Percentiles rank a stretch among this genome's conserved stretches.
Conservation (phyloP, 1,284 basidiomycete genomes). For the Heterobasidion annosum region DNA sequence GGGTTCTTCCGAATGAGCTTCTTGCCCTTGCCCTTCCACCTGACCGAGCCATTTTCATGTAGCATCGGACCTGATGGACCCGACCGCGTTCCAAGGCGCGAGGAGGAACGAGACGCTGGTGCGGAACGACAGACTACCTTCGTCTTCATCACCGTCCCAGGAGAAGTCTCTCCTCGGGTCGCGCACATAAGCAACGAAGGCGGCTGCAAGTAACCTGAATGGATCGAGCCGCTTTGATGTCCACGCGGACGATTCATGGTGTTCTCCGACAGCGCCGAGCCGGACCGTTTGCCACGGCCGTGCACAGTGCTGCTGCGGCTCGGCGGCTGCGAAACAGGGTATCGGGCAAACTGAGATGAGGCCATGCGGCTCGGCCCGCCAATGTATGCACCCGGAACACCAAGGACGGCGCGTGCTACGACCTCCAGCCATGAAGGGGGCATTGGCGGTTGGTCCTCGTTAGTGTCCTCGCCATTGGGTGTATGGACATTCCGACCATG, state of each 20-base stretch:
- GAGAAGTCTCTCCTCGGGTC: constrained; percentile 2
- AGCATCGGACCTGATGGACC: constrained; percentile 5
- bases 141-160: constrained; percentile 38
- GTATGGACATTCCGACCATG: not conserved
- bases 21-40: constrained; percentile 2
- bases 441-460: constrained; percentile 28
- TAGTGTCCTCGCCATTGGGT: constrained; percentile 2
- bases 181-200: not conserved
- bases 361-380: constrained; percentile 22
- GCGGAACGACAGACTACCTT: constrained; percentile 57
- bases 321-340: not conserved
- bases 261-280: not conserved
- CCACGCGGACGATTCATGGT: not conserved
- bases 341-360: not conserved
- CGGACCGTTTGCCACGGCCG: not conserved
- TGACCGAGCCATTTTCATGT: constrained; percentile 2
- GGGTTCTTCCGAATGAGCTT: not conserved
- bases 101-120: constrained; percentile 33
- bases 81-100: constrained; percentile 16
- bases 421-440: constrained; percentile 56
- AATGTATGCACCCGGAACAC: constrained; percentile 33
- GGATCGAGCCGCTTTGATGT: not conserved
- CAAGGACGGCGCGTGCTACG: constrained; percentile 51
- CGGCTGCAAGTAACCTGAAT: not conserved
- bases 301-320: constrained; percentile 7